These are phyloP conservation scores for Yamadazyma takamatsuzukensis DNA, from an alignment of 805 yeast species.

Conservation along the genomic window DNA sequence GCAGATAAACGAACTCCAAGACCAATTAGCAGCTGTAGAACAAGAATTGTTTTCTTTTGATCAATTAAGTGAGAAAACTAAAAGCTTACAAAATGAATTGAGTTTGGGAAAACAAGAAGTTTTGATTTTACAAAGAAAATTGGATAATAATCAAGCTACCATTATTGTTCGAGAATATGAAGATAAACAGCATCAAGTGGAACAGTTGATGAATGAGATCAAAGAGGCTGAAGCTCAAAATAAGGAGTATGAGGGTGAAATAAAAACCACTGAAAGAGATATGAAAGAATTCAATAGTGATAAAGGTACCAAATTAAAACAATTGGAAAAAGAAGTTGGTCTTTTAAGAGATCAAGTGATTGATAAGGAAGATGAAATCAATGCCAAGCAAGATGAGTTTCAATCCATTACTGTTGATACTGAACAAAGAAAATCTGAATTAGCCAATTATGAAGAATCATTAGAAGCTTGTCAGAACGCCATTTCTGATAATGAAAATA, in stretches of 20 bases:
- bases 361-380: slow-evolving; percentile 38
- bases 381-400: slow-evolving; percentile 46
- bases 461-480: slow-evolving; percentile 30
- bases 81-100: slow-evolving; percentile 54
- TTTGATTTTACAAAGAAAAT: slow-evolving; percentile 49
- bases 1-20: slow-evolving; percentile 38
- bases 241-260: slow-evolving; percentile 36
- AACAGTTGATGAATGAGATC: slow-evolving; percentile 35
- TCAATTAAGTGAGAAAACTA: slow-evolving; percentile 46
- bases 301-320: slow-evolving; percentile 74
- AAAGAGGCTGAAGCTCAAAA: slow-evolving; percentile 28
- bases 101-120: slow-evolving; percentile 58
- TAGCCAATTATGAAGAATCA: slow-evolving; percentile 42
- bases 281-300: slow-evolving; percentile 76
- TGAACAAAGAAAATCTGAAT: slow-evolving; percentile 64
- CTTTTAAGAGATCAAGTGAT: slow-evolving; percentile 30
- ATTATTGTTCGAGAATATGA: slow-evolving; percentile 50
- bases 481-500: slow-evolving; percentile 29
- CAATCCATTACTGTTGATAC: slow-evolving; percentile 66
- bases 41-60: slow-evolving; percentile 41
- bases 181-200: slow-evolving; percentile 44
- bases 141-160: slow-evolving; percentile 55
- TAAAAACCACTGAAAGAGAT: slow-evolving; percentile 61
- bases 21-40: slow-evolving; percentile 38
- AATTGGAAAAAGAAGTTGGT: slow-evolving; percentile 53